A percentile compares a stretch with the other conserved stretches of the same genome.
phyloP scores from a whole-genome alignment of 2,329 filamentous ascomycete species.

The Phaeosphaeria sp. region DNA sequence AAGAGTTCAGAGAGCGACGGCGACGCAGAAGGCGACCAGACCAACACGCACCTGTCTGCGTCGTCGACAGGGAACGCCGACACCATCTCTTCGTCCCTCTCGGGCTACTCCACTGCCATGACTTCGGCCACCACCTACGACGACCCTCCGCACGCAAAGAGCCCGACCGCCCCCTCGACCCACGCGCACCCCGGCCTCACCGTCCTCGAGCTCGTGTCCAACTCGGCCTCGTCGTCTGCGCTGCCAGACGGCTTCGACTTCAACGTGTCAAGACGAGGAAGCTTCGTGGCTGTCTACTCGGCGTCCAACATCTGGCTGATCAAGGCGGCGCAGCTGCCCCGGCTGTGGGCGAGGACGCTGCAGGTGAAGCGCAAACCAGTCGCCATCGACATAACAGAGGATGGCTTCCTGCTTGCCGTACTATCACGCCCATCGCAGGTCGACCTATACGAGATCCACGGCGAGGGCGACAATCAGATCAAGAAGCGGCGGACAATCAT shows the following conservation, averaged over 20 bases:
- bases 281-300: conserved; percentile 46
- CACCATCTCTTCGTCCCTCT: conserved; percentile 38
- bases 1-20: conserved; percentile 30
- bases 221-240: conserved; percentile 47
- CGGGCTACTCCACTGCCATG: conserved; percentile 42
- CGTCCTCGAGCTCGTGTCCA: conserved; percentile 47
- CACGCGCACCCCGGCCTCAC: conserved; percentile 42
- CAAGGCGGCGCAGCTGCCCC: conserved; percentile 44
- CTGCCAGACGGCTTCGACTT: conserved; percentile 48
- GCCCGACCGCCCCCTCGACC: conserved; percentile 24
- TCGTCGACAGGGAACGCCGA: conserved; percentile 37
- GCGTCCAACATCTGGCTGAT: conserved; percentile 48
- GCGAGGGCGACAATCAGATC: conserved; percentile 55
- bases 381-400: conserved; percentile 78
- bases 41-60: conserved; percentile 37
- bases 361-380: conserved; percentile 48
- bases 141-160: conserved; percentile 25
- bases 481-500: conserved; percentile 76
- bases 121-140: conserved; percentile 42
- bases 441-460: conserved; percentile 77
- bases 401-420: conserved; percentile 78
- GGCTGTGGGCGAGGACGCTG: conserved; percentile 45
- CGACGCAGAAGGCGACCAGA: conserved; percentile 14
- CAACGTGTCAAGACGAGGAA: conserved; percentile 44
- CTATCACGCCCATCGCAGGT: conserved; percentile 83